A percentile compares a stretch with the other conserved stretches of the same genome.
phyloP scores from a whole-genome alignment of 805 yeast genomes.

The Priceomyces medius region DNA sequence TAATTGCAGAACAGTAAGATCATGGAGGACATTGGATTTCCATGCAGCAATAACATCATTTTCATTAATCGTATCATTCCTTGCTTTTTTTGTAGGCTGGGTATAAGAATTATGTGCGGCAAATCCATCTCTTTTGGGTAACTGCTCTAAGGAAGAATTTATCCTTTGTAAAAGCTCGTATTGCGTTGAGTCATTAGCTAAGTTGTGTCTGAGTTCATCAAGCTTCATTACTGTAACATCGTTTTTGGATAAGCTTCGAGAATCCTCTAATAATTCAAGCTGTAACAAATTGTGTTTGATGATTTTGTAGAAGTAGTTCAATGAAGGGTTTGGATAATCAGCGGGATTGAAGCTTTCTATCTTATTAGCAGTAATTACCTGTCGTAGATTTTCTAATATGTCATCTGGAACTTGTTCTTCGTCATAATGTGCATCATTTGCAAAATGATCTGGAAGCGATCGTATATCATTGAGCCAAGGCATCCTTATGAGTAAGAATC shows the following conservation, averaged over 20 bases:
- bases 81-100: background rate
- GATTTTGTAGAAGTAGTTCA: slow-evolving; percentile 64
- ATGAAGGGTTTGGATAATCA: slow-evolving; percentile 61
- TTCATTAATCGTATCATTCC: slow-evolving; percentile 19
- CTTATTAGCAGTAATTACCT: slow-evolving; percentile 37
- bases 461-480: slow-evolving; percentile 81
- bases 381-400: slow-evolving; percentile 20
- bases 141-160: background rate
- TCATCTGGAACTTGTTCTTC: slow-evolving; percentile 3
- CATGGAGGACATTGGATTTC: slow-evolving; percentile 32
- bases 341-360: slow-evolving; percentile 53
- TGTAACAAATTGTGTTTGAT: slow-evolving; percentile 68
- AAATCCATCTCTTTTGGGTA: background rate
- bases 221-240: slow-evolving; percentile 20
- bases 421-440: slow-evolving; percentile 16
- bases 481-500: slow-evolving; percentile 63
- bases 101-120: background rate
- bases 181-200: background rate
- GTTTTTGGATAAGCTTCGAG: slow-evolving; percentile 17
- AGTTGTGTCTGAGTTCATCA: slow-evolving; percentile 9
- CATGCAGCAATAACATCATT: slow-evolving; percentile 43
- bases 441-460: slow-evolving; percentile 49
- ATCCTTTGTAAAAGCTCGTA: background rate
- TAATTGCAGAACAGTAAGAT: slow-evolving; percentile 44
- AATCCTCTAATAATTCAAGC: slow-evolving; percentile 16